A percentile compares a stretch with the other conserved stretches of the same genome.
phyloP scores from a whole-genome alignment of 192 early-diverging fungal species.

The Coemansia sp. region DNA sequence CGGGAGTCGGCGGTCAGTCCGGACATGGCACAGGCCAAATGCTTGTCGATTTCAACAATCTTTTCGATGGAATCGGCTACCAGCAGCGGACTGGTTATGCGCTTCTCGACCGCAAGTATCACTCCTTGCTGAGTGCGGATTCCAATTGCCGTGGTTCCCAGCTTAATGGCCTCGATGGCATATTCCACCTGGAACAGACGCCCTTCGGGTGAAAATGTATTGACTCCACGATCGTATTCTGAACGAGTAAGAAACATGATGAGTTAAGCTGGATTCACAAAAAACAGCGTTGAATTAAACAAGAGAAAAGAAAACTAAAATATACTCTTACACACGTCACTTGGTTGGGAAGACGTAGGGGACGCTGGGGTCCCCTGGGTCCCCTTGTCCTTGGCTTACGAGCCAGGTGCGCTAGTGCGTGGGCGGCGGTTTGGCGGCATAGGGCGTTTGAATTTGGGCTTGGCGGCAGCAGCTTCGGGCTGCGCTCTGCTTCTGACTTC shows the following conservation, averaged over 20 bases:
- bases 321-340: no score
- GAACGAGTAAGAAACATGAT: conserved; percentile 62
- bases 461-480: conserved; percentile 7
- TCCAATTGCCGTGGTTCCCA: conserved; percentile 95
- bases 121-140: conserved; percentile 95
- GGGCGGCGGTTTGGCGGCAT: conserved; percentile 45
- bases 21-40: conserved; percentile 96
- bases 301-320: no score
- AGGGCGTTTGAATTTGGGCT: conserved; percentile 43
- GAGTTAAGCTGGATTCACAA: background rate
- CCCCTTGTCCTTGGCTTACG: no score
- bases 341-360: no score
- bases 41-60: conserved; percentile 92
- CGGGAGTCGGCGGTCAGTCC: conserved; percentile 94
- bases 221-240: conserved; percentile 99
- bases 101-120: conserved; percentile 95
- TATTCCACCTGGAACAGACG: conserved; percentile 99
- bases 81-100: conserved; percentile 87
- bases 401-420: conserved; percentile 4
- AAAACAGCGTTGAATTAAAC: conserved; percentile 1
- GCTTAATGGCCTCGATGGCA: conserved; percentile 99
- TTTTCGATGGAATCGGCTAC: conserved; percentile 97
- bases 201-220: conserved; percentile 99
- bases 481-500: conserved; percentile 33
- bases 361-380: no score